These are phyloP conservation scores for Apiotrichum domesticum DNA, from an alignment of 1,284 basidiomycete genomes.

Conservation along the genomic window DNA sequence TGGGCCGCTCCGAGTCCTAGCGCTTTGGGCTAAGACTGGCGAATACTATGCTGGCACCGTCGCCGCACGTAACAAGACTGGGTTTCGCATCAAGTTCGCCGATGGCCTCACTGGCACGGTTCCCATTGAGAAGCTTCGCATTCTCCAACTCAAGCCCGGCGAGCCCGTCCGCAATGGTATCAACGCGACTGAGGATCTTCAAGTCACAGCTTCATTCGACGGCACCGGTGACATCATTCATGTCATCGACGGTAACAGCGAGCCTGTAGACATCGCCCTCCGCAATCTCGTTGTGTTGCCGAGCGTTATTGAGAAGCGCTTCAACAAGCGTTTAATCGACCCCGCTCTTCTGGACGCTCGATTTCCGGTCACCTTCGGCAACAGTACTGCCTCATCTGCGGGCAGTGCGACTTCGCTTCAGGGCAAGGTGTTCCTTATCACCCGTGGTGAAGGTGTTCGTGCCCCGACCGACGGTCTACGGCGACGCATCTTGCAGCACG, in stretches of 20 bases:
- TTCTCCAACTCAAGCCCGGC: constrained; percentile 9
- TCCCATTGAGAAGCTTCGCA: constrained; percentile 3
- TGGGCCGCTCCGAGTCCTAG: constrained; percentile 11
- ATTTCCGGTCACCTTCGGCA: neutral
- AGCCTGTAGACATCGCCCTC: neutral
- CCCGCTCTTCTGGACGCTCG: neutral
- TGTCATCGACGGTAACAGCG: neutral
- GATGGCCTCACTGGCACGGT: constrained; percentile 1
- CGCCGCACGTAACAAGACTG: constrained; percentile 1
- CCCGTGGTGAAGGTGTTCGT: constrained; percentile 26
- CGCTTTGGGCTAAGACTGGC: constrained; percentile 5
- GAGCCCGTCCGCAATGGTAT: constrained; percentile 7
- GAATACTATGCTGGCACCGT: constrained; percentile 15
- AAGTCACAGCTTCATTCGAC: constrained; percentile 4
- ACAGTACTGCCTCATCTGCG: neutral
- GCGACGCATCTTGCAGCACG: constrained; percentile 52
- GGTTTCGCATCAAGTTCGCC: constrained; percentile 11
- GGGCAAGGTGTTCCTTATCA: constrained; percentile 18
- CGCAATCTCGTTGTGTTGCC: constrained; percentile 2
- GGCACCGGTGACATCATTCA: neutral
- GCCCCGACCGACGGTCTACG: constrained; percentile 31
- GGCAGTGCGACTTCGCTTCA: neutral
- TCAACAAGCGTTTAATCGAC: constrained; percentile 5
- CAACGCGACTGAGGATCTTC: neutral
- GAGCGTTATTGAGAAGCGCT: constrained; percentile 2